Evolutionary conservation across 768 basidiomycete species (phyloP), one percentile per base, ranked within the genome.

Genomic region (Rossbeevera mucosa): DNA sequence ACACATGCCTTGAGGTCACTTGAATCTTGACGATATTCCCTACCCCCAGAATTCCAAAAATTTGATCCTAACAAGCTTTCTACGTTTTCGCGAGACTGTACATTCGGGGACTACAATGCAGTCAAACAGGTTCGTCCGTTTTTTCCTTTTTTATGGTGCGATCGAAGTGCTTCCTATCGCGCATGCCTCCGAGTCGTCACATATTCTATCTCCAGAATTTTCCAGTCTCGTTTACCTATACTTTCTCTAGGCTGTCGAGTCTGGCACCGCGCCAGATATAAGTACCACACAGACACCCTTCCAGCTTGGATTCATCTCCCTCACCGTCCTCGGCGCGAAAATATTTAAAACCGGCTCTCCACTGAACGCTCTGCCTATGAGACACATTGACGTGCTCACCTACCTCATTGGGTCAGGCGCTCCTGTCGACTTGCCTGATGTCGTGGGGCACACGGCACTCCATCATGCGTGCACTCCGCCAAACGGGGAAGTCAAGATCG

Each of bases 391-490:
- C 5, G 63, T 71, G 13, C 65, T 82, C 47, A 59, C 64, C 31
- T 72, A 67, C 44, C 72, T 83, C 21, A 64, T 81, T 33, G 60
- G 70, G 0, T 53, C 61, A 0, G 79, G 79, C 12, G 66, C 74
- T 0, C 67, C 77, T 3, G 61, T 70, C 4, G 68, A 80, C 46
- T 20, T 71, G 1, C 63, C 64, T 2, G 81, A 81, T 51, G 74
- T 82, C 41, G 69, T 64, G 9, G 78, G 78, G 4, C 69, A 69
- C 63, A 81, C 78, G 1, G 76, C 82, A 1, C 71, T 82, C 4
- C 73, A 77, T 44, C 80, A 81, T 58, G 66, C 71, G 0, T 72
- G 73, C 7, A 71, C 70, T 5, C 64, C 66, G 0, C 58, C 59
- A 0, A 18, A 43, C 2, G 61, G 66, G 0, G 58, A 67, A 24